phyloP scores from a whole-genome alignment of 2,329 filamentous ascomycete species.

The Ceratocystis variospora region DNA sequence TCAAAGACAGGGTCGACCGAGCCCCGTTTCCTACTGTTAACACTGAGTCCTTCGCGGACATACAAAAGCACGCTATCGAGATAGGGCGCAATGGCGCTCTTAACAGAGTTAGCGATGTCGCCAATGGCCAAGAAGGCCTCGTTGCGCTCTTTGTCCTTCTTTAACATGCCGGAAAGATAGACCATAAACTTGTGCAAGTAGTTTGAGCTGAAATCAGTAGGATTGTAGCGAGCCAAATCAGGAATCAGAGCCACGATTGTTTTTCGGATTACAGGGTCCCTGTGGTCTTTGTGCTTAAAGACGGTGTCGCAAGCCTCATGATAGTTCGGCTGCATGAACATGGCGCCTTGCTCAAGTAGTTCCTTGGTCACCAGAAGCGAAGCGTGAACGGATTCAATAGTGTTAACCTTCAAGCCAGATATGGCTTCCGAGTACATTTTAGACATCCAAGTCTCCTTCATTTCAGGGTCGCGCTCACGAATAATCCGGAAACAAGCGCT shows the following conservation, averaged over 20 bases:
- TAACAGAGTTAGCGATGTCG: slow-evolving; percentile 90
- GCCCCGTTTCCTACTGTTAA: slow-evolving; percentile 55
- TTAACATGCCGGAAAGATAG: slow-evolving; percentile 82
- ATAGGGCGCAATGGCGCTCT: slow-evolving; percentile 87
- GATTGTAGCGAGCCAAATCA: slow-evolving; percentile 81
- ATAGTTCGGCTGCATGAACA: slow-evolving; percentile 98
- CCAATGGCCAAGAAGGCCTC: slow-evolving; percentile 92
- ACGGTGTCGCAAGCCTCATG: slow-evolving; percentile 86
- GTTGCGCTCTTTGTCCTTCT: slow-evolving; percentile 87
- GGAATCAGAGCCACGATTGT: slow-evolving; percentile 88
- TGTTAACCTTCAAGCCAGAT: slow-evolving; percentile 62
- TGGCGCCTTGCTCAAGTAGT: slow-evolving; percentile 82
- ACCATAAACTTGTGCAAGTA: slow-evolving; percentile 97
- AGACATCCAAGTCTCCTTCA: slow-evolving; percentile 76
- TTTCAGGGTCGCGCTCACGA: slow-evolving; percentile 74
- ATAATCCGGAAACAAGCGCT: slow-evolving; percentile 95
- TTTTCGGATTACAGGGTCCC: slow-evolving; percentile 72
- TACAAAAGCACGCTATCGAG: slow-evolving; percentile 88
- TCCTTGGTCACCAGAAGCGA: slow-evolving; percentile 87
- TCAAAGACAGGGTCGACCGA: slow-evolving; percentile 77
- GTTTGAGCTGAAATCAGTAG: slow-evolving; percentile 71
- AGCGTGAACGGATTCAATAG: slow-evolving; percentile 83
- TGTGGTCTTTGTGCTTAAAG: slow-evolving; percentile 81
- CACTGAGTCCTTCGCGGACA: slow-evolving; percentile 76
- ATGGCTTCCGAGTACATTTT: slow-evolving; percentile 82